These are phyloP conservation scores for Amylostereum chailletii DNA, from an alignment of 1,284 basidiomycete species.

Conservation along the genomic window DNA sequence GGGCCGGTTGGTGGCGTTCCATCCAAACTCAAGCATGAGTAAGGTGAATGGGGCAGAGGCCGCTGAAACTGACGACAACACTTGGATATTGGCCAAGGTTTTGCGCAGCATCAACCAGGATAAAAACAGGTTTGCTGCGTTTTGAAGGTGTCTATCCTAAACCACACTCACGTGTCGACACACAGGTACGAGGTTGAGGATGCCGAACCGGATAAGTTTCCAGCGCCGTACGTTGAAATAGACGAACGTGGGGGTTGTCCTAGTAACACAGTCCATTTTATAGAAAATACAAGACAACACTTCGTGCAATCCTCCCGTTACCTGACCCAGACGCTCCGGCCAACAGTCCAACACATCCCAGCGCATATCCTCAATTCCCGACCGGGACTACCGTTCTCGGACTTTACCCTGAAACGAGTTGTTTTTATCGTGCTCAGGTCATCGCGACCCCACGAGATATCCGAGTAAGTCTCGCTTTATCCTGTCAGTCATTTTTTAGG, in stretches of 20 bases:
- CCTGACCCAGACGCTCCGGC: slow-evolving; percentile 57
- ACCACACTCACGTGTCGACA: slow-evolving; percentile 3
- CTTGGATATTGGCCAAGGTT: slow-evolving; percentile 75
- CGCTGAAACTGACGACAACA: slow-evolving; percentile 49
- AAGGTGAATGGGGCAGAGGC: slow-evolving; percentile 37
- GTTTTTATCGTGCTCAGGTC: slow-evolving; percentile 78
- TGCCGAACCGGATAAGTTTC: slow-evolving; percentile 39
- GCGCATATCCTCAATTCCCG: slow-evolving; percentile 63
- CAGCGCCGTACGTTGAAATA: too few species aligned
- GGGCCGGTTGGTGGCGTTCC: slow-evolving; percentile 72
- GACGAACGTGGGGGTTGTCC: too few species aligned
- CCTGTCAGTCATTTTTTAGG: slow-evolving; percentile 7
- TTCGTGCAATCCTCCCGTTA: slow-evolving; percentile 65
- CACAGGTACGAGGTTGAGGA: slow-evolving; percentile 75
- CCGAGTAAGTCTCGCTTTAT: too few species aligned
- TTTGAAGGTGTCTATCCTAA: slow-evolving; percentile 4
- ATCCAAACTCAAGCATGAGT: slow-evolving; percentile 38
- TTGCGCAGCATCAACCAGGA: slow-evolving; percentile 61
- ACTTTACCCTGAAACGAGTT: slow-evolving; percentile 78
- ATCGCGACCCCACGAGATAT: slow-evolving; percentile 52
- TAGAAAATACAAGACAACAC: slow-evolving; percentile 60
- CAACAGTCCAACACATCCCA: slow-evolving; percentile 52
- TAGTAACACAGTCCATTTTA: neutral
- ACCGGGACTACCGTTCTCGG: slow-evolving; percentile 69
- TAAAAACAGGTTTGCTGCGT: slow-evolving; percentile 44